Percentiles rank a stretch among this genome's conserved stretches.
phyloP scores from a whole-genome alignment of 768 basidiomycete species.

The Cytidiella melzeri region DNA sequence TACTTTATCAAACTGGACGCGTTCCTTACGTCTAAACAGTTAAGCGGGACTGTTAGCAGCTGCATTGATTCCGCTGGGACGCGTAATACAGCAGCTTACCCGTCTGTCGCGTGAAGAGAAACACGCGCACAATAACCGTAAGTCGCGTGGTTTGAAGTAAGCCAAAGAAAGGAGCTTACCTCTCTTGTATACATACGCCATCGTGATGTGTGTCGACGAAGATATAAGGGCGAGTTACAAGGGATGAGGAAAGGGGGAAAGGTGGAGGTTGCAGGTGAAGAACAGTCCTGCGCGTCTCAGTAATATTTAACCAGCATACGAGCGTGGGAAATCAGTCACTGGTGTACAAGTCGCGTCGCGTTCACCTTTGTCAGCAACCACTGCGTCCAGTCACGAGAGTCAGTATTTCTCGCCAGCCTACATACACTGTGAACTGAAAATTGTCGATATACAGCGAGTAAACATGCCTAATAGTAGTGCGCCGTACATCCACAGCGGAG shows the following conservation, averaged over 20 bases:
- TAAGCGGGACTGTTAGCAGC: conserved; percentile 14
- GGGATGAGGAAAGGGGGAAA: conserved; percentile 8
- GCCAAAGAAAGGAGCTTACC: conserved; percentile 28
- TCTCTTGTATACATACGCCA: conserved; percentile 54
- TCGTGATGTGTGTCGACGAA: conserved; percentile 17
- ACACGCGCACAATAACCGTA: conserved; percentile 9
- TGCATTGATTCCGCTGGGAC: conserved; percentile 12
- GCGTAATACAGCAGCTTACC: conserved; percentile 35
- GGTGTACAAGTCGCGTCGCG: conserved; percentile 3
- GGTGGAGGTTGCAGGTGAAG: conserved; percentile 23
- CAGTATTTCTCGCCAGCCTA: no score
- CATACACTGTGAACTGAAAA: background rate
- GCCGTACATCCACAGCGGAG: conserved; percentile 20
- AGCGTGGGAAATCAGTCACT: conserved; percentile 8
- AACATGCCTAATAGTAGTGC: conserved; percentile 14
- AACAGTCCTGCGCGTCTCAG: conserved; percentile 22
- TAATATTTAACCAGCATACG: conserved; percentile 10
- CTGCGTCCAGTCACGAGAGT: no score
- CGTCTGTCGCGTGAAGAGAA: conserved; percentile 32
- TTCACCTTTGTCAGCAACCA: conserved; percentile 6
- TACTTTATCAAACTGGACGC: conserved; percentile 91
- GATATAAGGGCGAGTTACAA: conserved; percentile 8
- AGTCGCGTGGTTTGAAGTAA: conserved; percentile 11
- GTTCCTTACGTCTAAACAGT: conserved; percentile 69
- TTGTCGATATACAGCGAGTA: background rate